Base-by-base conservation (phyloP, 495 filamentous ascomycete genomes). In the Trichoderma erinaceum region DNA sequence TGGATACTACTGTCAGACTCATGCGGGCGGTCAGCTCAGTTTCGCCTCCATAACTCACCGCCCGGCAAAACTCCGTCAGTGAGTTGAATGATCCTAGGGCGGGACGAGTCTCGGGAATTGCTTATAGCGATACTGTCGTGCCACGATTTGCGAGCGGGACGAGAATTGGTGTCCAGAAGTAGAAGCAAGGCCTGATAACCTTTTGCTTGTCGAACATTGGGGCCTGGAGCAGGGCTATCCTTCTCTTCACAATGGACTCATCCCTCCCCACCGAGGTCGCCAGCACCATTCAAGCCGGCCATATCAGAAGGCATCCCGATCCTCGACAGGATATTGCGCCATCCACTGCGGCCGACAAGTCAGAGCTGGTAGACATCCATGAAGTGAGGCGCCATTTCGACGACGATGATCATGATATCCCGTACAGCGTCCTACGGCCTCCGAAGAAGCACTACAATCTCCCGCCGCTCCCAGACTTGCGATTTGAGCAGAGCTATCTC, bases 401-500 rank as follows among this genome's bases (percentile, higher is more conserved):
- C 52, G 74, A 77, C 21, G 78, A 76, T 6, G 75, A 85, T 66
- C 75, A 83, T 70, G 75, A 83, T 70, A 80, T 88, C 75, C 82
- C 85, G n/a, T 82, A 80, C 67, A 84, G 80, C 66, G 82, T 86
- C 52, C 73, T 90, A 66, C 80, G 78, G 65, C 83, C 87, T 3
- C 66, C 78, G 35, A 78, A 83, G 15, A 81, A 87, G 8, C 68
- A 69, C 73, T 67, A 77, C 76, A 67, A 84, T 44, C 86, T 97
- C 68, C 92, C 91, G 65, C 94, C 96, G 0, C 78, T 99, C 72
- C 95, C 95, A 1, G 95, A 99, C 78, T 79, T 99, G 71, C 84
- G 95, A 65, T 98, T 98, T 77, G 95, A 99, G 81, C 95, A 99
- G 84, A 96, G 92, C 79, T 98, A 98, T 74, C 82, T 99, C 50